Evolutionary conservation across 2,329 filamentous ascomycete genomes (phyloP), one percentile per base, ranked within the genome.

Genomic region (Trichoderma endophyticum): DNA sequence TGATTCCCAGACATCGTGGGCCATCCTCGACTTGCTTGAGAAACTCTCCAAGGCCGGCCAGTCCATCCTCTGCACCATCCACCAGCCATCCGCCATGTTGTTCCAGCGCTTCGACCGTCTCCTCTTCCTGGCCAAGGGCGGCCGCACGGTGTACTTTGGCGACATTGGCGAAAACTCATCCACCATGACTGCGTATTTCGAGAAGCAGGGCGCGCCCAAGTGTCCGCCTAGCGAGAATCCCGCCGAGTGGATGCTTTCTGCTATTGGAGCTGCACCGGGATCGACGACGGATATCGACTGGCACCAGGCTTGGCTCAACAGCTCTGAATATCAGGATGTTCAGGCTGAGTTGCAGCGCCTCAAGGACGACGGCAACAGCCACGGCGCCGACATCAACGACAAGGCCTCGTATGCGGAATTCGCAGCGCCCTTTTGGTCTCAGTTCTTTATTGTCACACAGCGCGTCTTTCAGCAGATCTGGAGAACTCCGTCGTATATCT

Each of bases 381-480:
- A 43, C n/a, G 26, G 6, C 7, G 28, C 34, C 21, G 61, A 59
- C 43, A 32, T 36, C 12, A 5, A 26, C 4, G 59, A 61, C 8
- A 70, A 70, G 12, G 67, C 56, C 6, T 51, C 57, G 81, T 84
- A 72, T 83, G 84, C 75, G 30, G 91, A 93, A 80, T 94, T 93
- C 73, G 92, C 92, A 1, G 91, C 90, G 26, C 88, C 91, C 0
- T 91, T 93, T 76, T 75, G 69, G 2, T 76, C 82, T 6, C 92
- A 95, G 76, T 80, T 93, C 9, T 83, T 81, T 56, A 84, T 89
- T 73, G 90, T 91, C 48, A 86, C 87, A 11, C 78, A 84, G 56
- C 90, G 92, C 73, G 89, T 93, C 14, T 93, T 93, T 80, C 86
- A 92, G 77, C 92, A 94, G 79, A 93, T 93, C 83, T 95, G 92